phyloP scores from a whole-genome alignment of 2,329 filamentous ascomycete species.

The Botrytis byssoidea region DNA sequence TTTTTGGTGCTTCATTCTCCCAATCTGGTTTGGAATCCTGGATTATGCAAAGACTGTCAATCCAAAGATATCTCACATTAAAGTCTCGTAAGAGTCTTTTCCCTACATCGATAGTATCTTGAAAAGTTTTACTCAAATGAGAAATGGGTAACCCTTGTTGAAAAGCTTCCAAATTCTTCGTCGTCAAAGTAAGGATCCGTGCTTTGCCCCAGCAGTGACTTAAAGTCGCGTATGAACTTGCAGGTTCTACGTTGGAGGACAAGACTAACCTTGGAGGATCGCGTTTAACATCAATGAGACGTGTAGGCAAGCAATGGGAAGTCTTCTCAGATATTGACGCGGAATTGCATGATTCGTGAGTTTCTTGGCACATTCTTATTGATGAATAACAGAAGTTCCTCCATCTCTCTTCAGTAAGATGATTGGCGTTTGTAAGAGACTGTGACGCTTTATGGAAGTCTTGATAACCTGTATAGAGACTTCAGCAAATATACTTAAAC shows the following conservation, averaged over 20 bases:
- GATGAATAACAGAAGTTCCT: not conserved
- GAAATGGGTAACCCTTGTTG: not conserved
- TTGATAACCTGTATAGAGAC: not conserved
- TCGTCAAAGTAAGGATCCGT: conserved; percentile 8
- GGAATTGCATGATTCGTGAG: not conserved
- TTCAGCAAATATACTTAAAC: not conserved
- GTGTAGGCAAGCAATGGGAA: not conserved
- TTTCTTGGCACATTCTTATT: not conserved
- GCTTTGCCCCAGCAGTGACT: conserved; percentile 21
- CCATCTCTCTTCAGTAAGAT: not conserved
- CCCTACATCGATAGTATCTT: not conserved
- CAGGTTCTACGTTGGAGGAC: not conserved
- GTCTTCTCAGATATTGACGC: not conserved
- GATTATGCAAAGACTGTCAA: conserved; percentile 22
- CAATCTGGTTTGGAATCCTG: conserved; percentile 20
- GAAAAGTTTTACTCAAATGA: not conserved
- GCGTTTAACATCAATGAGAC: not conserved
- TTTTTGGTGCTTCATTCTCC: conserved; percentile 1
- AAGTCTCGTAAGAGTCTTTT: not conserved
- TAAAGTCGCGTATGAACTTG: conserved; percentile 4
- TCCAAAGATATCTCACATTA: conserved; percentile 18
- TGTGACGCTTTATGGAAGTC: not conserved
- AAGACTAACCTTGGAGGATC: not conserved
- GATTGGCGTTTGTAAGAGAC: not conserved
- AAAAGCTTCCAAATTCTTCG: conserved; percentile 3